Base-by-base conservation (phyloP, 768 basidiomycete species). In the Lyophyllum decastes region DNA sequence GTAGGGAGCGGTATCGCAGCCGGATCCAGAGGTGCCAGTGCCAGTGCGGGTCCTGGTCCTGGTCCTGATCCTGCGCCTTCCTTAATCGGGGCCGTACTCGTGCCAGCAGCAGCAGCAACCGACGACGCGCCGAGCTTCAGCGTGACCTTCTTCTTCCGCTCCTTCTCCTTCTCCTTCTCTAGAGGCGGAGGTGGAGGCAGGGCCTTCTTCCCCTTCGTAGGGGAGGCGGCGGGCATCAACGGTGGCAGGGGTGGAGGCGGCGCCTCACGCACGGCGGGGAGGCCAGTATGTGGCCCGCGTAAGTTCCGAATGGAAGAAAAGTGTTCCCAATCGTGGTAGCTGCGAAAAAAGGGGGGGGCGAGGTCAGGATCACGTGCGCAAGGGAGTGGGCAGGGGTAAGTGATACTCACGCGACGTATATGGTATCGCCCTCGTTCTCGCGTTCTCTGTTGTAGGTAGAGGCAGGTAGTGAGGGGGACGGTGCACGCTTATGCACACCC, bases 311-410 rank as follows among this genome's bases (percentile, higher is more conserved):
- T 91, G n/a, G 89, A 92, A 12, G 91, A 94, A 66, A 95, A 96
- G 69, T 96, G 94, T 67, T 96, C 94, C 91, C 92, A 95, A 70
- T 94, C 92, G 66, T 95, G 89, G 69, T 94, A 95, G 27, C 91
- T 92, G 65, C 25, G 4, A 17, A 2, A 14, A 14, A 19, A 14
- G 45, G 21, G 51, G 61, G 48, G 54, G 51, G 12, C 34, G n/a
- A 30, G 30, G 30, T 4, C 30, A 5, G 30, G 30, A 30, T n/a
- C n/a, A n/a, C n/a, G n/a, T n/a, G n/a, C n/a, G n/a, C n/a, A n/a
- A n/a, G n/a, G n/a, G 30, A 30, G 30, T 4, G 5, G 30, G 10
- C 30, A 30, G 10, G 30, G 30, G n/a, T n/a, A 30, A 30, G 30
- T 19, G 21, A 30, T 9, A 88, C 91, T 70, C 73, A 93, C 89